These are phyloP conservation scores for Pseudogymnoascus sp. DNA, from an alignment of 2,329 filamentous ascomycete genomes.

Conservation along the genomic window DNA sequence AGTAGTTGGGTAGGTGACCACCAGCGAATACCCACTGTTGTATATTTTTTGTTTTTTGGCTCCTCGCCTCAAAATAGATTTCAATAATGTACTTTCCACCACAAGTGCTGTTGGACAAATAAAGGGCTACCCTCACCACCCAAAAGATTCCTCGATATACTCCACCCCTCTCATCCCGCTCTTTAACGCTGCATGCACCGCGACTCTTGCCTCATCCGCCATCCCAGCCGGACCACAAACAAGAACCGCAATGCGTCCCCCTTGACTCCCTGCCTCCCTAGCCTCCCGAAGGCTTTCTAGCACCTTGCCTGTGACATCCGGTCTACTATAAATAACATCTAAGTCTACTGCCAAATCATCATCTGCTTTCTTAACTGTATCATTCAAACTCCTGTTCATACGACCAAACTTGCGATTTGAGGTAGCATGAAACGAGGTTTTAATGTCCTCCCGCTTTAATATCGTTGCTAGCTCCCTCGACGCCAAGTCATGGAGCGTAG, in stretches of 20 bases:
- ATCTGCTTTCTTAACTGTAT: background rate
- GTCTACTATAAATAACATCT: background rate
- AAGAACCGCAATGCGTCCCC: slow-evolving; percentile 32
- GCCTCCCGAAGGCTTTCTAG: slow-evolving; percentile 21
- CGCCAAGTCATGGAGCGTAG: background rate
- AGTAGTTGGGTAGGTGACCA: too few species aligned
- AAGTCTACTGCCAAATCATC: background rate
- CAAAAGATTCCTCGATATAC: slow-evolving; percentile 35
- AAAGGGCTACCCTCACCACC: slow-evolving; percentile 28
- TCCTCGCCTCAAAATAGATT: too few species aligned
- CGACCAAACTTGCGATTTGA: background rate
- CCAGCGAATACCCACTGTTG: too few species aligned
- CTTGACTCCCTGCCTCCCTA: slow-evolving; percentile 20
- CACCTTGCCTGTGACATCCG: background rate
- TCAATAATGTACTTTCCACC: too few species aligned
- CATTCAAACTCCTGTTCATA: background rate
- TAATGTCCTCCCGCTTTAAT: background rate
- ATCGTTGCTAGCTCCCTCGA: background rate
- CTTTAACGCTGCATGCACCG: slow-evolving; percentile 25
- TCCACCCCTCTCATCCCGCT: slow-evolving; percentile 19
- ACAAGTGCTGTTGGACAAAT: too few species aligned
- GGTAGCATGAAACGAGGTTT: background rate
- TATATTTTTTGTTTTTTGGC: too few species aligned
- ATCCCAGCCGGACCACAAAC: slow-evolving; percentile 38
- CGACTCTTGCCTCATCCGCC: slow-evolving; percentile 35